These are phyloP conservation scores for Solanum arcanum DNA, from an alignment of 257 asterid genomes.

Conservation along the genomic window DNA sequence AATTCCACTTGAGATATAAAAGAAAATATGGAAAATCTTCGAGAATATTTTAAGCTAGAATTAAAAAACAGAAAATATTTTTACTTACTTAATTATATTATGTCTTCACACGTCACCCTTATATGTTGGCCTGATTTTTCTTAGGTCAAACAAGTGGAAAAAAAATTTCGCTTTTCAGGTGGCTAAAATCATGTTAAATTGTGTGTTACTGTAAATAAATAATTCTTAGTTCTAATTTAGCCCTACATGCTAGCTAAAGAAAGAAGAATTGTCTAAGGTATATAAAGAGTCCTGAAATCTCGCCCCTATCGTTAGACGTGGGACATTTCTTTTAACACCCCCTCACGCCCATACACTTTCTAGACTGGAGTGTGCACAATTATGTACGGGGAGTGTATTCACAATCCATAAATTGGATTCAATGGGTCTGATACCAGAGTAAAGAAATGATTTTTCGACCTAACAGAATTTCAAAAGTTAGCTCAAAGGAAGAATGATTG, in stretches of 20 bases:
- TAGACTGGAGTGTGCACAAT: neutral
- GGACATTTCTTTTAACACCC: neutral
- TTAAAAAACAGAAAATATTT: neutral
- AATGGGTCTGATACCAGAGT: fast-evolving
- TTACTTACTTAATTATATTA: neutral
- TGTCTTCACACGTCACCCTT: neutral
- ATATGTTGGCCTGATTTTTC: neutral
- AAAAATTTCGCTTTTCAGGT: neutral
- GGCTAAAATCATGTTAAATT: neutral
- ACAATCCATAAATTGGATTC: neutral
- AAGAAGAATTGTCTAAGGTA: fast-evolving
- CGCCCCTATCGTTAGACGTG: neutral
- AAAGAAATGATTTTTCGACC: neutral
- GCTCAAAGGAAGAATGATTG: neutral
- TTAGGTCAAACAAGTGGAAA: neutral
- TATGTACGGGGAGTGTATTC: neutral
- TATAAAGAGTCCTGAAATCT: neutral
- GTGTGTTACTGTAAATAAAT: neutral
- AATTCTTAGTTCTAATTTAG: neutral
- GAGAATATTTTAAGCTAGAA: neutral
- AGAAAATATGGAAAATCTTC: neutral
- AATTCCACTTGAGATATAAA: neutral
- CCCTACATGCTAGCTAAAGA: neutral
- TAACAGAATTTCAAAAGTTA: neutral
- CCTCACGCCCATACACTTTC: neutral